Evolutionary conservation across 371 early-diverging fungal species (phyloP).

Genomic region (Mortierella sp.): DNA sequence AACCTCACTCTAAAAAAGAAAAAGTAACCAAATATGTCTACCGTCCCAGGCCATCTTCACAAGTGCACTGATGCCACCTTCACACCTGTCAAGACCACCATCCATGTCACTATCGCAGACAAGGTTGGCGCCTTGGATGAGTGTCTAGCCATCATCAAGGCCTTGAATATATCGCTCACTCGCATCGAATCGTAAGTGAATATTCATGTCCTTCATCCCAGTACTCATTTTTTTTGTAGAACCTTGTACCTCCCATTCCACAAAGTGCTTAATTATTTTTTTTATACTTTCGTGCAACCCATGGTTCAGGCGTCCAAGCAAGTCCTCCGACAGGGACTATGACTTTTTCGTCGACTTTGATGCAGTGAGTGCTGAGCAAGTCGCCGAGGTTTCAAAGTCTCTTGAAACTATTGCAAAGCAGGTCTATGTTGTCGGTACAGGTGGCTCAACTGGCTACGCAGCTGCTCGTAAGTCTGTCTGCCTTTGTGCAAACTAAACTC

Average conservation of each 20-base stretch:
- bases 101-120: constrained; percentile 88
- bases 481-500: not conserved
- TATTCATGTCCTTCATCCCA: not conserved
- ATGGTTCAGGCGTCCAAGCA: constrained; percentile 80
- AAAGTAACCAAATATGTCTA: not conserved
- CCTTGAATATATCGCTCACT: constrained; percentile 84
- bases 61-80: constrained; percentile 41
- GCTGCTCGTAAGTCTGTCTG: constrained; percentile 12
- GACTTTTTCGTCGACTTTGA: constrained; percentile 95
- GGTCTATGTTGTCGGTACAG: constrained; percentile 68
- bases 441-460: constrained; percentile 23
- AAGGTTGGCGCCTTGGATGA: constrained; percentile 89
- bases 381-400: constrained; percentile 65
- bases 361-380: constrained; percentile 66
- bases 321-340: constrained; percentile 83
- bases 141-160: constrained; percentile 81
- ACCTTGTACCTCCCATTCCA: not conserved
- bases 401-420: constrained; percentile 72
- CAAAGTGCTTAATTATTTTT: not conserved
- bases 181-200: constrained; percentile 88
- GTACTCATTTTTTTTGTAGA: not conserved
- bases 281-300: not conserved
- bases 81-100: constrained; percentile 41
- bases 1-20: not conserved
- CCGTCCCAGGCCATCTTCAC: constrained; percentile 22